Base-by-base conservation (phyloP, 768 basidiomycete species). In the Leccinellum rugosiceps region DNA sequence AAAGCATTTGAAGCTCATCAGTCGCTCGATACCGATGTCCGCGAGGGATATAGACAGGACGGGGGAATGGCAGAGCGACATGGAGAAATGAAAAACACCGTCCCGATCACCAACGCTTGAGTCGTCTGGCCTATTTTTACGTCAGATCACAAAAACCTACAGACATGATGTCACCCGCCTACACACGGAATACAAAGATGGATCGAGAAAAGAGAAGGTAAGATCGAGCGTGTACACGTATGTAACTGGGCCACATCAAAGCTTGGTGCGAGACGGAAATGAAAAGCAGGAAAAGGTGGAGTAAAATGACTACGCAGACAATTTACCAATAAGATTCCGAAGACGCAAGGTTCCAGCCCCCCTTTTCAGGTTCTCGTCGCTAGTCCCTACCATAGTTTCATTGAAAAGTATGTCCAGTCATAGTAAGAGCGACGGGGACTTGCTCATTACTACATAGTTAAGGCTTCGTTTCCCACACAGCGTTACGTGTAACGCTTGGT, bases 171-270 rank as follows among this genome's bases (percentile, higher is more conserved):
- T 47, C 9, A 15, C 45, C 25, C 13, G 45, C 26, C 15, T 47
- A 44, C 11, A 28, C 46, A 47, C 25, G 25, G 46, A 25, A 47
- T 30, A 31, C 9, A 55, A 30, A 53, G 51, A 54, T 35, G 50
- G 63, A 49, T 45, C 48, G 44, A 50, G 55, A 55, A 15, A 45
- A 21, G 54, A 50, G 57, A 48, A 44, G 41, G 19, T 43, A 19
- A 34, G 56, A 41, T 50, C 13, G 58, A 56, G 52, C 63, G 65
- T 69, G 58, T 71, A 72, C 70, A 69, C 57, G 50, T 70, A 69
- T 69, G 31, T 31, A 31, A 31, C 31, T 6, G 9, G 30, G 59
- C 70, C 63, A 70, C 68, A 70, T 65, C 68, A 65, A 46, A 49
- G 59, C 14, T 61, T 52, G 61, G 59, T 63, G 55, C 62, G 32